Base-by-base conservation (phyloP, 225 moss, liverwort and hornwort species). In the Straminergon stramineum region DNA sequence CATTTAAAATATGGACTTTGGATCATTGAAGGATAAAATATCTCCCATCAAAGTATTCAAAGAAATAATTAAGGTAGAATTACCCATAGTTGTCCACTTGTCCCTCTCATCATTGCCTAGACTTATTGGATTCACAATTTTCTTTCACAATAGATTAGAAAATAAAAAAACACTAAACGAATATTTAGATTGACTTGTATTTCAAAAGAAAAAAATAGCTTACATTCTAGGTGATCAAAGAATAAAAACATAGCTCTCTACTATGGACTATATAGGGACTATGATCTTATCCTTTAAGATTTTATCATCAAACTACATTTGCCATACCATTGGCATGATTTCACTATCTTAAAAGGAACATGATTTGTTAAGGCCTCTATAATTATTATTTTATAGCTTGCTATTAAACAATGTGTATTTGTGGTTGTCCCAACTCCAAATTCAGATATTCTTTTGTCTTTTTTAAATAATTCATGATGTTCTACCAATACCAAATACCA, bases 81-180 rank as follows among this genome's bases (percentile, higher is more conserved):
- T 32, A 19, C 0, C 51, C 2, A 45, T 43, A 10, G 6, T 73
- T 45, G 69, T 70, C 13, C 22, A n/a, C n/a, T 48, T 48, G 48
- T 48, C 48, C 48, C 8, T 45, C 48, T 10, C 10, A 5, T 30
- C 11, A 18, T 30, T 45, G 8, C 8, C 11, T 34, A 20, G 11
- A 52, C 5, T 32, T 20, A 32, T 34, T 76, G 34, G 20, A 21
- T 76, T 34, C 13, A 32, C 3, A 34, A 32, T 32, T 75, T 32
- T 75, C 2, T 51, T 28, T 12, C 13, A 32, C 4, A 32, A 34
- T 34, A 75, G 13, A 13, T 32, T 75, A 51, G 19, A 19, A 51
- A 51, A 10, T 6, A 1, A 30, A 11, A 12, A 6, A 19, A 11
- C 0, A 43, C 6, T 74, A 0, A 0, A 31, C 30, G 6, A 6